These are phyloP conservation scores for Fusarium bactridioides DNA, from an alignment of 2,329 filamentous ascomycete genomes.

Conservation along the genomic window DNA sequence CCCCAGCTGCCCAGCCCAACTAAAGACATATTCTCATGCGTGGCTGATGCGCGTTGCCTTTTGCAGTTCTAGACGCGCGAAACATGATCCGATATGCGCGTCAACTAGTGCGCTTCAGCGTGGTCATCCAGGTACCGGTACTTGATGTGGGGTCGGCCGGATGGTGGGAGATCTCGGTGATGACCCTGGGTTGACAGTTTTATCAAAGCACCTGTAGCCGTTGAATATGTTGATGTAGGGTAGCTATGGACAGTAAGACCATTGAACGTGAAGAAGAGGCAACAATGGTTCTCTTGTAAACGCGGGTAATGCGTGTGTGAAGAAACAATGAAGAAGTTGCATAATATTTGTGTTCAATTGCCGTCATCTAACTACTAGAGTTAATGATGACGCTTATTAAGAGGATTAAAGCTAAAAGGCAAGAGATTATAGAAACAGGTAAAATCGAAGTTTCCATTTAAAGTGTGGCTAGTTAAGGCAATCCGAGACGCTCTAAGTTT, in stretches of 20 bases:
- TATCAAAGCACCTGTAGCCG: slow-evolving; percentile 13
- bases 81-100: slow-evolving; percentile 45
- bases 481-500: background rate
- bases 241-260: background rate
- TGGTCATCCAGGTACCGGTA: slow-evolving; percentile 41
- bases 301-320: background rate
- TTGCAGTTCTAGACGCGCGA: slow-evolving; percentile 43
- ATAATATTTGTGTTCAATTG: background rate
- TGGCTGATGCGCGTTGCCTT: slow-evolving; percentile 42
- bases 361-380: background rate
- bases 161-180: slow-evolving; percentile 39
- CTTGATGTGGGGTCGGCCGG: slow-evolving; percentile 30
- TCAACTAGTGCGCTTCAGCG: slow-evolving; percentile 43
- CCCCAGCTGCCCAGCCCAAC: slow-evolving; percentile 8
- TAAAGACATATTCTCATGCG: slow-evolving; percentile 33
- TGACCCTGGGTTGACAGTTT: slow-evolving; percentile 31
- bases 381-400: background rate
- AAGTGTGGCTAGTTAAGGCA: background rate
- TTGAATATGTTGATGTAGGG: slow-evolving; percentile 30
- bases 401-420: background rate
- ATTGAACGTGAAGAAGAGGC: background rate
- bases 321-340: background rate
- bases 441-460: background rate
- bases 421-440: background rate
- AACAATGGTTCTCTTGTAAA: background rate